Base-by-base conservation (phyloP, 2,329 filamentous ascomycete genomes). In the Fusarium albosuccineum region DNA sequence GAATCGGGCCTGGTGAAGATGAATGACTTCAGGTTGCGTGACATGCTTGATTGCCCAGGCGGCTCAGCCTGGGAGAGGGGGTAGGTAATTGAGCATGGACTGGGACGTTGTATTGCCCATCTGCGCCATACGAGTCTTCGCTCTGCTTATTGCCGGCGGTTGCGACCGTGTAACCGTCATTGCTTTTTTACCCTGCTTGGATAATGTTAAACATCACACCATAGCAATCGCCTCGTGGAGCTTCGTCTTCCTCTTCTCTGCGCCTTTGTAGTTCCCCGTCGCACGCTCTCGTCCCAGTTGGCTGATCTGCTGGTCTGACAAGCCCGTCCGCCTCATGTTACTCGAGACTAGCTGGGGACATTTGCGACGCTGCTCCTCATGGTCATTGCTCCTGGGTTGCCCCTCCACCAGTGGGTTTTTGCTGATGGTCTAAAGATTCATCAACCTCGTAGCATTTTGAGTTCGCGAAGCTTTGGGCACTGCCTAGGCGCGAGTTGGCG, bases 1-100 rank as follows among this genome's bases (percentile, higher is more conserved):
- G 50, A 64, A 67, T 67, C 64, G 64, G 50, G 48, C 40, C 26
- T 67, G 44, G 29, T 66, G 30, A n/a, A 42, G 41, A 46, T 16
- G 14, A 29, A 26, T 34, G 39, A 30, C n/a, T 39, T 17, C 42
- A 27, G 17, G 30, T 29, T 10, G 7, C 22, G 22, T 22, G 22
- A 22, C 22, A 22, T 22, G 22, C 22, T 22, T 22, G 22, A 22
- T 22, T 22, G 22, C 22, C 22, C 22, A 22, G 22, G 22, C 22
- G 22, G 22, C 22, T 22, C 22, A 22, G 22, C 22, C 22, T 22
- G 4, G 22, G 22, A 22, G 22, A 22, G 3, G 22, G 22, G 22
- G 3, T 22, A 22, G 22, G 22, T 22, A 5, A 22, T 22, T 22
- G 22, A 22, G 22, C 4, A 22, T 22, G 22, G 22, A 22, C 22